Evolutionary conservation across 768 basidiomycete genomes (phyloP).

Genomic region (Russula sp.): DNA sequence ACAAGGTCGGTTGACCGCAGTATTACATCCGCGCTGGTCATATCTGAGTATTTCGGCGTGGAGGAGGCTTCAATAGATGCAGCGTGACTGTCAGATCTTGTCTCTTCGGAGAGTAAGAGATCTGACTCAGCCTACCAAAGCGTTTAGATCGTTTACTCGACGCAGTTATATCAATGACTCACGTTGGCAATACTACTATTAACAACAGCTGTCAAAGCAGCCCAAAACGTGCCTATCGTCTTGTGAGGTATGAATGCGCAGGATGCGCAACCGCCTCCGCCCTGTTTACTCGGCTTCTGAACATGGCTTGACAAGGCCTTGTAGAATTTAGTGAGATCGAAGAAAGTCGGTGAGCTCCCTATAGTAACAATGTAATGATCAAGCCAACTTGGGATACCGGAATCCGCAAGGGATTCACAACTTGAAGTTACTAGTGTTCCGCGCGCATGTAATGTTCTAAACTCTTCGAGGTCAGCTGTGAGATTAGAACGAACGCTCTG

Average conservation of each 20-base stretch:
- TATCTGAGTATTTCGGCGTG: neutral
- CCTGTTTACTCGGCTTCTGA: no score
- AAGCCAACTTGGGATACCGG: neutral
- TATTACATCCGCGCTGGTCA: neutral
- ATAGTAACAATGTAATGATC: neutral
- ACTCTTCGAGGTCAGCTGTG: neutral
- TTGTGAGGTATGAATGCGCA: neutral
- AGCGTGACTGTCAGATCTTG: neutral
- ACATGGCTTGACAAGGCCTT: neutral
- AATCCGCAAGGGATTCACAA: neutral
- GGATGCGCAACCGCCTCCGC: neutral
- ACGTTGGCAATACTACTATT: neutral
- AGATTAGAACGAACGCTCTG: neutral
- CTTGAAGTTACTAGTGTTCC: neutral
- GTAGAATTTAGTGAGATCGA: neutral
- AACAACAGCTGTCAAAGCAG: neutral
- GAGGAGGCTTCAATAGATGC: no score
- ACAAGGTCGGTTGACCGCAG: neutral
- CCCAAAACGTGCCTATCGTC: neutral
- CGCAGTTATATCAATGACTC: neutral
- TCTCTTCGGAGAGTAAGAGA: neutral
- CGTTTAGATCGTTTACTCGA: neutral
- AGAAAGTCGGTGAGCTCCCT: neutral
- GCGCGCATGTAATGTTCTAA: neutral
- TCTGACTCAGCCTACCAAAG: neutral